Conservation (phyloP, 2,329 filamentous ascomycete species). For the Cercospora sp. region DNA sequence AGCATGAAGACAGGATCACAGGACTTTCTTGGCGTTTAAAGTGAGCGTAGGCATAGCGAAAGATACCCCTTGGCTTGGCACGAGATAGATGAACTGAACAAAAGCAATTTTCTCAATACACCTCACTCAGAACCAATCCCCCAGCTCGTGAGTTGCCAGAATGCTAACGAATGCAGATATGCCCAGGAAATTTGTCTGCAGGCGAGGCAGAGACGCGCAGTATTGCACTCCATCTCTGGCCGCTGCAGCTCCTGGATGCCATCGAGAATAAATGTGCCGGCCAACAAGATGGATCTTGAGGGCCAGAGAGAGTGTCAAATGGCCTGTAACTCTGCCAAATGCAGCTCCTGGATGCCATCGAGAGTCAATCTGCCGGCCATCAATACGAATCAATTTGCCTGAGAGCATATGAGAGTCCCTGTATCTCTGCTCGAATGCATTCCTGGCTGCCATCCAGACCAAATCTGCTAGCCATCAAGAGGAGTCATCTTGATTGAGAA, state of each 20-base stretch:
- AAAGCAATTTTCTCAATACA: background rate
- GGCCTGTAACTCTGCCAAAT: background rate
- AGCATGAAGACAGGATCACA: background rate
- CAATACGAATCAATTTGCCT: background rate
- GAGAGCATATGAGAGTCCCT: background rate
- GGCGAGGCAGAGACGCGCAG: background rate
- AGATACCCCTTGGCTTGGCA: conserved; percentile 7
- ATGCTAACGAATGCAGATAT: background rate
- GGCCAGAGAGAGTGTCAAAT: too few relatives aligned
- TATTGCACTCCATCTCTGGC: background rate
- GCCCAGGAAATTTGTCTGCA: background rate
- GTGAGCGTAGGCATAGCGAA: background rate
- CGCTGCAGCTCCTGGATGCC: background rate
- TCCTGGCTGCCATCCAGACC: background rate
- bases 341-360: background rate
- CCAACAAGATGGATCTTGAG: too few relatives aligned
- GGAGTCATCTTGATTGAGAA: background rate
- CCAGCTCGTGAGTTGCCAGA: background rate
- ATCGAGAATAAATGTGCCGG: background rate
- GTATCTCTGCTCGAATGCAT: background rate
- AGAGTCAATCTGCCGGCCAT: background rate
- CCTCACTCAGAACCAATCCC: background rate
- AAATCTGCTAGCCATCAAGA: background rate
- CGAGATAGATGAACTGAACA: conserved; percentile 1
- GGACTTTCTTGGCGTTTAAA: conserved; percentile 4